Evolutionary conservation across 164 flowering plant species (phyloP).

Genomic region (Buxus sempervirens): DNA sequence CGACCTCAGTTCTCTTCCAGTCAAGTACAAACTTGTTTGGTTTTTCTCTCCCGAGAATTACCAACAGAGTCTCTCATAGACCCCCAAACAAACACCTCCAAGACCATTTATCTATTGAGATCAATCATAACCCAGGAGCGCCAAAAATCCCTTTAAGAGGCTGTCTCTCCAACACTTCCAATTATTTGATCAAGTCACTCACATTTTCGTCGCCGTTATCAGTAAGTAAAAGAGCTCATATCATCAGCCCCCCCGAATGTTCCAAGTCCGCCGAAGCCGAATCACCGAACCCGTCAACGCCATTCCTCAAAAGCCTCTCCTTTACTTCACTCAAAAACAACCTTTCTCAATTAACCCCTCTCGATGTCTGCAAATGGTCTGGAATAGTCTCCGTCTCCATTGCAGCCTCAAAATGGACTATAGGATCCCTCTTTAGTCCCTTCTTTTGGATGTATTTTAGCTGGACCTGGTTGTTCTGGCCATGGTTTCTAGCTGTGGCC

Average conservation of each 20-base stretch:
- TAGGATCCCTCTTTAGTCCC: slow-evolving; percentile 43
- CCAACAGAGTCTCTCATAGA: slow-evolving; percentile 25
- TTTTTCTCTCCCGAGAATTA: background rate
- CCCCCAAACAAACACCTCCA: slow-evolving; percentile 40
- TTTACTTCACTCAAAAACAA: slow-evolving; percentile 35
- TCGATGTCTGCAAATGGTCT: slow-evolving; percentile 58
- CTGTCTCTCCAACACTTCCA: background rate
- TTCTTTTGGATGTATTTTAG: slow-evolving; percentile 94
- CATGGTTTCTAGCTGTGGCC: slow-evolving; percentile 59
- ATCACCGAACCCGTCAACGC: slow-evolving; percentile 25
- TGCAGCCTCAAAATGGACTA: slow-evolving; percentile 56
- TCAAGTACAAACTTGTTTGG: slow-evolving; percentile 23
- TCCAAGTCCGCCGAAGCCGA: slow-evolving; percentile 28
- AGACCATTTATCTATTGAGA: slow-evolving; percentile 2
- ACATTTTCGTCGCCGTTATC: background rate
- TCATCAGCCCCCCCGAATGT: slow-evolving; percentile 25
- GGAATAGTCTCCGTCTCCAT: slow-evolving; percentile 38
- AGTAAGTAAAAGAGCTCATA: slow-evolving; percentile 16
- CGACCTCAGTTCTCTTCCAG: slow-evolving; percentile 27
- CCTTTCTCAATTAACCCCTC: slow-evolving; percentile 45
- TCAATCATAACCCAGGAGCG: slow-evolving; percentile 1
- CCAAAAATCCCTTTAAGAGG: slow-evolving; percentile 6
- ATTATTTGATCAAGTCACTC: slow-evolving; percentile 8
- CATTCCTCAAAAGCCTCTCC: slow-evolving; percentile 30
- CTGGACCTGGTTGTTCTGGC: slow-evolving; percentile 96